A percentile compares a stretch with the other conserved stretches of the same genome.
Evolutionary conservation across 768 basidiomycete species (phyloP).

Genomic region (Rhodosporidiobolus odoratus): DNA sequence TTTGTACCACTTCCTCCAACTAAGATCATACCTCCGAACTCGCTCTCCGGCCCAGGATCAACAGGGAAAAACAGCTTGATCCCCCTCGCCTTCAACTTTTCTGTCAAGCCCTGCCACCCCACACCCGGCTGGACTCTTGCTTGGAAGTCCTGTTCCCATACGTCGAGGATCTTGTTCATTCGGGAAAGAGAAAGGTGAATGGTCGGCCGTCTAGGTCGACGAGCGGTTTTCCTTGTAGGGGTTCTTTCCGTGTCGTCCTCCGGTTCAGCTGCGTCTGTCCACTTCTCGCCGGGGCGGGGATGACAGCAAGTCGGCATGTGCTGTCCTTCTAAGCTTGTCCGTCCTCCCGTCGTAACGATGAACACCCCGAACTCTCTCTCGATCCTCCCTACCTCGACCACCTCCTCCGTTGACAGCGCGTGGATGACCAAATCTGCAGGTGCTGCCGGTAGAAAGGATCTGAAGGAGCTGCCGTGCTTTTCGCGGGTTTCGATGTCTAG

Average conservation of each 20-base stretch:
- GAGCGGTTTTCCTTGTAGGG: not conserved
- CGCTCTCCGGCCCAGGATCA: conserved; percentile 31
- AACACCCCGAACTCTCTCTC: conserved; percentile 66
- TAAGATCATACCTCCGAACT: conserved; percentile 37
- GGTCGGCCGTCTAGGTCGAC: conserved; percentile 4
- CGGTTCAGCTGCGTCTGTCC: not conserved
- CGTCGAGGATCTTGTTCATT: conserved; percentile 71
- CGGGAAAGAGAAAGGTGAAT: conserved; percentile 72
- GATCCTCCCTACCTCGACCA: conserved; percentile 69
- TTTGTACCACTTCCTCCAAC: conserved; percentile 34
- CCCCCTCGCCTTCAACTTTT: conserved; percentile 4
- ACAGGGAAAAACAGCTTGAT: conserved; percentile 32
- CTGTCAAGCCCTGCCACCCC: conserved; percentile 44
- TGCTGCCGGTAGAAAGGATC: conserved; percentile 4
- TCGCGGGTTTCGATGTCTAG: conserved; percentile 17
- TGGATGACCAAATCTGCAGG: conserved; percentile 41
- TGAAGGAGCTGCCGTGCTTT: conserved; percentile 12
- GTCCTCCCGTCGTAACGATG: conserved; percentile 71
- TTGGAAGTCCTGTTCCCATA: conserved; percentile 54
- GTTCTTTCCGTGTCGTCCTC: not conserved
- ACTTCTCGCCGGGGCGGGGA: conserved; percentile 6
- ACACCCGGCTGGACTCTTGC: conserved; percentile 47
- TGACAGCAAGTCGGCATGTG: conserved; percentile 4
- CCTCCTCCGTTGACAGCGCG: conserved; percentile 65
- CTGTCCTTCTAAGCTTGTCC: conserved; percentile 82